phyloP scores from a whole-genome alignment of 805 yeast genomes.

The Metschnikowia anglica region DNA sequence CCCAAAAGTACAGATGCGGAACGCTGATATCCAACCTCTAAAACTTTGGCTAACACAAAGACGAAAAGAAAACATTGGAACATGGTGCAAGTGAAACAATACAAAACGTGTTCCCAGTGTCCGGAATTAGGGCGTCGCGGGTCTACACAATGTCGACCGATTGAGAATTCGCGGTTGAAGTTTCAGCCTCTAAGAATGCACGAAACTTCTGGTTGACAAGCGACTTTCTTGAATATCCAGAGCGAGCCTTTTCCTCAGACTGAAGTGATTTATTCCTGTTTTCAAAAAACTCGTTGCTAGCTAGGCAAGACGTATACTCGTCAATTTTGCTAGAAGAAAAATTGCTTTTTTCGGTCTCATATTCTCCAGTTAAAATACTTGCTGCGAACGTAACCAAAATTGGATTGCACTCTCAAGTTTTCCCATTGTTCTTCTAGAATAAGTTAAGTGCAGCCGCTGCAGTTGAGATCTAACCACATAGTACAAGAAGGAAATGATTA shows the following conservation, averaged over 20 bases:
- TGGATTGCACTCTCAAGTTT: not conserved
- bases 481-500: slow-evolving; percentile 9
- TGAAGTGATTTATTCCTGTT: not conserved
- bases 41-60: too few species aligned
- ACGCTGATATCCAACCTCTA: too few species aligned
- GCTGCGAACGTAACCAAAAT: not conserved
- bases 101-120: not conserved
- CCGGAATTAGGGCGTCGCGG: not conserved
- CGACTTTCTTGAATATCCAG: not conserved
- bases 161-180: slow-evolving; percentile 5
- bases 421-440: slow-evolving; percentile 5
- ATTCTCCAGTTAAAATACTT: not conserved
- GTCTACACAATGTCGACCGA: not conserved
- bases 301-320: not conserved
- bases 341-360: not conserved
- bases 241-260: not conserved
- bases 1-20: too few species aligned
- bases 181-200: not conserved
- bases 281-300: not conserved
- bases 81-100: too few species aligned
- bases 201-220: not conserved
- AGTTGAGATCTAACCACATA: not conserved
- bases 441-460: not conserved
- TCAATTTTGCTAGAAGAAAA: not conserved
- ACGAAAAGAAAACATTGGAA: too few species aligned